phyloP scores from a whole-genome alignment of 1,284 basidiomycete species.

The Abortiporus biennis region DNA sequence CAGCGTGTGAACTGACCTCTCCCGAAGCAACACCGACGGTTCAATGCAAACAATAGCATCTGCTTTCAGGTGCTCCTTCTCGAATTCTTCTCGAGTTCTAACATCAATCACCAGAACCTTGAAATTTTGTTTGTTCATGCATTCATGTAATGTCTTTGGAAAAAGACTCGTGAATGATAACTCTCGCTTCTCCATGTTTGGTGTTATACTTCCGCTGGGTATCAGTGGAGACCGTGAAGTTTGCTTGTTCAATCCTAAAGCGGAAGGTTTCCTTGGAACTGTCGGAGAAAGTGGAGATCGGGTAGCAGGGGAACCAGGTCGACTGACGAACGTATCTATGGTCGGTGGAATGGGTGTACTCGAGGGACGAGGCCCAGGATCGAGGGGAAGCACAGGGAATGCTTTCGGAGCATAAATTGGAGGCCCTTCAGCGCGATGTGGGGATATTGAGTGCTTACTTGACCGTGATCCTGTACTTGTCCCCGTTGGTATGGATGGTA shows the following conservation, averaged over 20 bases:
- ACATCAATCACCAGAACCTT: constrained; percentile 83
- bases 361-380: constrained; percentile 52
- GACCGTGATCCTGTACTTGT: constrained; percentile 20
- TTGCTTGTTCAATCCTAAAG: constrained; percentile 28
- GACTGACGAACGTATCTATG: constrained; percentile 49
- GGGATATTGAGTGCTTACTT: constrained; percentile 8
- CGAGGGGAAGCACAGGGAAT: constrained; percentile 47
- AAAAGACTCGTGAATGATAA: constrained; percentile 50
- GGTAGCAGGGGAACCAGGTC: constrained; percentile 48
- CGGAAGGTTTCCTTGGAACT: constrained; percentile 40
- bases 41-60: constrained; percentile 83
- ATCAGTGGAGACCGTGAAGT: constrained; percentile 10
- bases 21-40: constrained; percentile 66
- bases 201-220: constrained; percentile 13
- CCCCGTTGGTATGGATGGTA: constrained; percentile 42
- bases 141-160: constrained; percentile 57
- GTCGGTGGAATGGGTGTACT: constrained; percentile 67
- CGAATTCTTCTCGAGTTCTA: constrained; percentile 72
- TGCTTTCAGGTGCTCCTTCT: constrained; percentile 64
- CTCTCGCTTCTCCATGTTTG: constrained; percentile 33
- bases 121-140: constrained; percentile 45
- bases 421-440: constrained; percentile 2
- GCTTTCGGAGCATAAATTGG: constrained; percentile 24
- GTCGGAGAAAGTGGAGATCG: constrained; percentile 28
- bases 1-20: constrained; percentile 45